These are phyloP conservation scores for Actinomortierella ambigua DNA, from an alignment of 371 early-diverging fungal genomes.

Conservation along the genomic window DNA sequence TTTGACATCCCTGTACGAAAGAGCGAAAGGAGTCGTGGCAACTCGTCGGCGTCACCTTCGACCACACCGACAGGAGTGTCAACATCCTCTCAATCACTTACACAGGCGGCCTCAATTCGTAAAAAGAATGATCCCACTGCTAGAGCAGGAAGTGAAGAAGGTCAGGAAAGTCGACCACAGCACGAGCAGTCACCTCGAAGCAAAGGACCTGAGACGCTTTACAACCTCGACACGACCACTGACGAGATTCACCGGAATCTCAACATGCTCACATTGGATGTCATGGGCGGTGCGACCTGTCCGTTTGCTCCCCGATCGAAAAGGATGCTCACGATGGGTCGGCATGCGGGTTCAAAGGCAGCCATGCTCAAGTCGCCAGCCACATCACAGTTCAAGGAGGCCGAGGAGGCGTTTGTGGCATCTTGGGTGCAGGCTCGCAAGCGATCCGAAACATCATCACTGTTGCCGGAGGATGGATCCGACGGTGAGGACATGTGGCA, in stretches of 20 bases:
- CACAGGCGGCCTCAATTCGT: background rate
- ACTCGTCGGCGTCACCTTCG: no score
- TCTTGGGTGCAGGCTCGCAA: conserved; percentile 19
- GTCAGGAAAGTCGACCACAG: background rate
- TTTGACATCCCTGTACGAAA: no score
- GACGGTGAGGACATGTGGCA: conserved; percentile 33
- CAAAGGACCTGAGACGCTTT: conserved; percentile 32
- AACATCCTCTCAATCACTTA: no score
- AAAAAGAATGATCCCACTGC: background rate
- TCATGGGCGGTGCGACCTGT: conserved; percentile 38
- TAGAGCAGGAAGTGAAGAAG: background rate
- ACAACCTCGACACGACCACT: conserved; percentile 36
- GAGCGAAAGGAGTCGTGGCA: no score
- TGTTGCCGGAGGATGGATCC: conserved; percentile 7
- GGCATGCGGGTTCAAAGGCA: background rate
- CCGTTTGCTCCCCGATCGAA: conserved; percentile 37
- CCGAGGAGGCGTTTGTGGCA: conserved; percentile 8
- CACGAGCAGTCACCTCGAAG: no score
- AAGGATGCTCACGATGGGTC: conserved; percentile 21
- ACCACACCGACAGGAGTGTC: no score
- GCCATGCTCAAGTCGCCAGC: no score
- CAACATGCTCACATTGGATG: conserved; percentile 31
- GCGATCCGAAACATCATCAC: conserved; percentile 15
- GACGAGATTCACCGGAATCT: conserved; percentile 43
- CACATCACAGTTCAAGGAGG: conserved; percentile 10